Evolutionary conservation across 1,284 basidiomycete species (phyloP).

Genomic region (Ustilago loliicola): DNA sequence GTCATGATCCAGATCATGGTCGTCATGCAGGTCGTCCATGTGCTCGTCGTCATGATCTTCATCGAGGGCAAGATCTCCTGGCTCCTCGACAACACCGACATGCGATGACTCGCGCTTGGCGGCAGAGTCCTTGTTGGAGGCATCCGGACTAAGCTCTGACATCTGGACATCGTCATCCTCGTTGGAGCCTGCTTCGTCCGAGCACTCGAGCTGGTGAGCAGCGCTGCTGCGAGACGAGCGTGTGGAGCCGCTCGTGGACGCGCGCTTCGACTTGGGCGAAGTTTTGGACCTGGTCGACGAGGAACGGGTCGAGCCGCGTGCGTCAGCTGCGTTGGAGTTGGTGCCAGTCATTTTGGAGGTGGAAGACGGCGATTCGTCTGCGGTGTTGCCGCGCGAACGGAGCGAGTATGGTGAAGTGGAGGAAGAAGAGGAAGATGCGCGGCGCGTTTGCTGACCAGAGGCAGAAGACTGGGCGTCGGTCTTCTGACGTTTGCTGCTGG

Average conservation of each 20-base stretch:
- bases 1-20: constrained; percentile 9
- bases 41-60: constrained; percentile 16
- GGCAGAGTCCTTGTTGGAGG: constrained; percentile 3
- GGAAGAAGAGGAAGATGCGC: constrained; percentile 18
- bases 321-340: constrained; percentile 25
- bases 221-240: constrained; percentile 13
- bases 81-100: constrained; percentile 28
- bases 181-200: constrained; percentile 23
- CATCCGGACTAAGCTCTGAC: constrained; percentile 23
- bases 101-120: constrained; percentile 7
- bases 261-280: constrained; percentile 25
- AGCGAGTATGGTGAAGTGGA: constrained; percentile 36
- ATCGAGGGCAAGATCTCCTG: constrained; percentile 5
- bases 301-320: constrained; percentile 23
- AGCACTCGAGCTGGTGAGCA: constrained; percentile 29
- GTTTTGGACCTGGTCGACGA: constrained; percentile 25
- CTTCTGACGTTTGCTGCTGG: constrained; percentile 41
- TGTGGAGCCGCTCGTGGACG: constrained; percentile 26
- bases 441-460: constrained; percentile 6
- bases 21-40: constrained; percentile 4
- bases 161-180: constrained; percentile 36
- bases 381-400: constrained; percentile 33
- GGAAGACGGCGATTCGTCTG: constrained; percentile 12
- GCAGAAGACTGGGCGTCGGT: constrained; percentile 13
- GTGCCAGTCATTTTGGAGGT: constrained; percentile 27